Conservation (phyloP, 352 stramenopile genomes). For the Hyaloperonospora brassicae region DNA sequence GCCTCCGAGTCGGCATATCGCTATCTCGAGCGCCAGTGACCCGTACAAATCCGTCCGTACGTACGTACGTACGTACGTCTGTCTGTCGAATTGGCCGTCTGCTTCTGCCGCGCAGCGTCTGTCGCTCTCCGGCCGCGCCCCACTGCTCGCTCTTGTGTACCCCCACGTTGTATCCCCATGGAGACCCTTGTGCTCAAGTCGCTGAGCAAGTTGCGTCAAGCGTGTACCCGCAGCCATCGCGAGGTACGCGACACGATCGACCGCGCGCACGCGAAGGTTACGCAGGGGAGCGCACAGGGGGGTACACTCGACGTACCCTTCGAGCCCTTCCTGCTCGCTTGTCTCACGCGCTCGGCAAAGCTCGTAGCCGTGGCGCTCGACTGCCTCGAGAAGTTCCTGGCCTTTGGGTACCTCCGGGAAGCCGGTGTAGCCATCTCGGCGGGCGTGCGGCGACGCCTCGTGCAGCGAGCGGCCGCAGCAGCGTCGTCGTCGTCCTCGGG, state of each 20-base stretch:
- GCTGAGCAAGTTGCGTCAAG: conserved; percentile 71
- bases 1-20: neutral
- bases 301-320: conserved; percentile 47
- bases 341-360: conserved; percentile 68
- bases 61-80: too few species aligned
- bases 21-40: neutral
- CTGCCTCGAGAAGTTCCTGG: conserved; percentile 87
- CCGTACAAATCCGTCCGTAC: too few species aligned
- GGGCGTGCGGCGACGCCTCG: conserved; percentile 49
- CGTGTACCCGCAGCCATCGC: conserved; percentile 58
- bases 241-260: conserved; percentile 70
- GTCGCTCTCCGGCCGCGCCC: neutral
- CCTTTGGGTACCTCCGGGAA: conserved; percentile 77
- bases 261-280: conserved; percentile 37
- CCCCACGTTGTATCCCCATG: conserved; percentile 24
- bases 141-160: conserved; percentile 1
- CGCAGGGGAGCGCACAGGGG: conserved; percentile 18
- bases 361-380: conserved; percentile 76
- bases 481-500: conserved; percentile 6
- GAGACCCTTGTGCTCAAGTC: conserved; percentile 64
- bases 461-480: conserved; percentile 39
- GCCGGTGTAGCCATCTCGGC: conserved; percentile 47
- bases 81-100: too few species aligned
- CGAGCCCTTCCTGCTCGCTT: conserved; percentile 65
- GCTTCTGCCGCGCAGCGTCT: too few species aligned